These are phyloP conservation scores for Cyclotella atomus DNA, from an alignment of 108 stramenopile genomes.

Conservation along the genomic window DNA sequence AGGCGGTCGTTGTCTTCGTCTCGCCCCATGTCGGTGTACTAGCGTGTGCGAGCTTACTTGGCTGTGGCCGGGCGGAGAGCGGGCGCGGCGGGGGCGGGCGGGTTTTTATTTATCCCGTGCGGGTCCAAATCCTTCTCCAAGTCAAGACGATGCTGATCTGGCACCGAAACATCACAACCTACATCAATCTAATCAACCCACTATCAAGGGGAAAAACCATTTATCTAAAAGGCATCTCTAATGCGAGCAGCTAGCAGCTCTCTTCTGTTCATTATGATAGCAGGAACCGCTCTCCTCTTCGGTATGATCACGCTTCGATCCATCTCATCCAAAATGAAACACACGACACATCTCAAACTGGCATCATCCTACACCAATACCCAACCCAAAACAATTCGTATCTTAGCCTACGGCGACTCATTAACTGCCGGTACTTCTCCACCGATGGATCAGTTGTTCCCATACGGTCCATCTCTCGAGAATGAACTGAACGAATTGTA, in stretches of 20 bases:
- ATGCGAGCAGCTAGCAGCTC: too few relatives aligned
- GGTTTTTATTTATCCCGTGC: background rate
- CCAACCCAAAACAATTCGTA: constrained; percentile 21
- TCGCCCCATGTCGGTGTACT: constrained; percentile 1
- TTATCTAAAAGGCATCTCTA: too few relatives aligned
- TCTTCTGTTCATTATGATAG: background rate
- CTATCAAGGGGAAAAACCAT: too few relatives aligned
- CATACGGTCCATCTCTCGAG: constrained; percentile 75
- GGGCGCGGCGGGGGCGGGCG: background rate
- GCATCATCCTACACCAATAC: background rate
- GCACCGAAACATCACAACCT: too few relatives aligned
- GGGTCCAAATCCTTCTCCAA: too few relatives aligned
- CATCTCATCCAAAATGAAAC: background rate
- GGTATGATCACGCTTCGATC: background rate
- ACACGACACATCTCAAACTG: constrained; percentile 8
- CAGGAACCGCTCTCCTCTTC: constrained; percentile 1
- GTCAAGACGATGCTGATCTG: too few relatives aligned
- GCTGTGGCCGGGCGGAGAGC: too few relatives aligned
- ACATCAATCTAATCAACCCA: background rate
- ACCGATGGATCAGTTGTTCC: constrained; percentile 42
- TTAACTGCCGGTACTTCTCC: constrained; percentile 75
- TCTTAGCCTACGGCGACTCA: constrained; percentile 81
- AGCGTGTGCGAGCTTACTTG: too few relatives aligned
- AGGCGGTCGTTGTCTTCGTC: constrained; percentile 35
- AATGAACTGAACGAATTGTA: constrained; percentile 30